phyloP scores from a whole-genome alignment of 371 early-diverging fungal genomes.

The Mortierella sp. region DNA sequence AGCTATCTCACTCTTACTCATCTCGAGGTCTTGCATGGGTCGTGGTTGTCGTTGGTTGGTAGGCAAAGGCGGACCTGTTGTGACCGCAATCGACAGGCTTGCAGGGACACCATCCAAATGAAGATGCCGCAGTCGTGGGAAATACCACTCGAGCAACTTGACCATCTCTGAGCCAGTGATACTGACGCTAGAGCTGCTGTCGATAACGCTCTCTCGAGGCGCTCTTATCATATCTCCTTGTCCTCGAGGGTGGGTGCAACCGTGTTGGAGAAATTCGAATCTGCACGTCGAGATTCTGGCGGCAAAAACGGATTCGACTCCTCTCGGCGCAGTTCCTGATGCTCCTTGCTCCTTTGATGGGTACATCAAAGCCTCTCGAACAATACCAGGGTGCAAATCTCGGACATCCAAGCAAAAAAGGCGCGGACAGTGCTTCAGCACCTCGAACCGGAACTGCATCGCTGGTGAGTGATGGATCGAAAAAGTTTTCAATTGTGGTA shows the following conservation, averaged over 20 bases:
- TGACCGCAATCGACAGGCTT: neutral
- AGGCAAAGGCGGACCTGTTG: neutral
- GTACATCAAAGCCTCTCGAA: neutral
- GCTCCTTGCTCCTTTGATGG: neutral
- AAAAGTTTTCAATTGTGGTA: neutral
- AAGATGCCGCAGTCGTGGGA: constrained; percentile 10
- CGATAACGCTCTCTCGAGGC: neutral
- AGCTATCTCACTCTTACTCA: neutral
- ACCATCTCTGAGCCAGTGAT: neutral
- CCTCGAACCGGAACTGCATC: constrained; percentile 26
- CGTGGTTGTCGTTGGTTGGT: neutral
- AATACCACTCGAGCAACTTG: constrained; percentile 7
- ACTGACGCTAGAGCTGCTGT: neutral
- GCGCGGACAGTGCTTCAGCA: constrained; percentile 15
- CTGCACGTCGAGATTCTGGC: neutral
- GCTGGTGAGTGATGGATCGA: constrained; percentile 25
- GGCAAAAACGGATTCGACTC: neutral
- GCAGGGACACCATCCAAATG: constrained; percentile 24
- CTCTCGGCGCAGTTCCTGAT: neutral
- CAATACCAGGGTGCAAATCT: neutral
- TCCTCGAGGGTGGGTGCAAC: neutral
- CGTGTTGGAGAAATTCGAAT: neutral
- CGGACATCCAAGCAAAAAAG: constrained; percentile 24
- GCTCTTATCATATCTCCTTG: neutral
- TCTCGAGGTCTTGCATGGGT: neutral